Evolutionary conservation across 768 basidiomycete genomes (phyloP), one percentile per base, ranked within the genome.

Genomic region (Tubosaeta sp.): DNA sequence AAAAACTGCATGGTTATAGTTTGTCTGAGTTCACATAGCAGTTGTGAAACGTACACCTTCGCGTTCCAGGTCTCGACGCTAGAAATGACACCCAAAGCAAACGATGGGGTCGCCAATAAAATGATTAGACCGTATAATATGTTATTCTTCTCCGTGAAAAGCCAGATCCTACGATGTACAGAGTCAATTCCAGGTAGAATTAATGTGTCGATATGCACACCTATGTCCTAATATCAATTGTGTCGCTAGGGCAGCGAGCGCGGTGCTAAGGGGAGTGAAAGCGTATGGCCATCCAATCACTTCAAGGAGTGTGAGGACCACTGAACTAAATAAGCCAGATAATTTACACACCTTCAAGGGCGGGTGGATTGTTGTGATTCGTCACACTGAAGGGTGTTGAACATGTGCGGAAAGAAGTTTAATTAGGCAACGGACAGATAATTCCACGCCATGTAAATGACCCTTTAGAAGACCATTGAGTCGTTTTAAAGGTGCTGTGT

Each of bases 241-340:
- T 3, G 77, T 75, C 13, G 77, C 60, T 21, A 78, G 60, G 1
- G 77, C 77, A 19, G 75, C 73, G 6, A 76, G 57, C 1, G 76
- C 67, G 4, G 76, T 78, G 13, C 76, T 76, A 29, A 72, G 66
- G 13, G 78, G 75, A 0, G 77, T 79, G 53, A 80, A 76, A 1
- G 76, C 73, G 38, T 77, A 76, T 1, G 73, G 74, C 76, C 78
- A 79, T 24, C 64, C 67, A 38, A 75, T 71, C 38, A 61, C 74
- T 49, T 75, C 3, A 9, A 6, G 25, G 18, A 27, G 4, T 19
- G 9, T 48, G 18, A 49, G n/a, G 12, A 43, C n/a, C 3, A n/a
- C 4, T 14, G 7, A 32, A 44, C 13, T 2, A 3, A 40, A 7
- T 5, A 22, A 19, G n/a, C 12, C 13, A 25, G 14, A 32, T 13